Base-by-base conservation (phyloP, 495 filamentous ascomycete species). In the Elasticomyces elasticus region DNA sequence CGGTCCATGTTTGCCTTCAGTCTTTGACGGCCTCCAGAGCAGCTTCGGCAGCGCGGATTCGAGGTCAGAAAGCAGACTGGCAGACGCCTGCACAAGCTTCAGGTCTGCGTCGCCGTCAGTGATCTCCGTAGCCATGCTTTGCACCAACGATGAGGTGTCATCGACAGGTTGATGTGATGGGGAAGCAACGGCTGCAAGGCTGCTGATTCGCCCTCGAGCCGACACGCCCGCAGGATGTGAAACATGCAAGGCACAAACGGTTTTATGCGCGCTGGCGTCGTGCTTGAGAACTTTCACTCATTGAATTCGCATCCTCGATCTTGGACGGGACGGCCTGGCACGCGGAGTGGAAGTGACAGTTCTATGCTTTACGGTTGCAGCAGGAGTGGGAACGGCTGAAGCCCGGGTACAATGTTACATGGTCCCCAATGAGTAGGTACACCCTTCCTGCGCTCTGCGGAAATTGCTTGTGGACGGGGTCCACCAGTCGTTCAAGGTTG, bases 21-120 rank as follows among this genome's bases (percentile, higher is more conserved):
- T 31, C 30, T 28, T 47, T 17, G 54, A 28, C 17, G 33, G 57
- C 12, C 53, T 62, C 54, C 62, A 51, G 28, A 69, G 43, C 17
- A 66, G 52, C 40, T 46, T 62, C 1, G 59, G 56, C 10, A 69
- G 53, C 11, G 64, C 33, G 3, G 20, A 40, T 45, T 65, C 42
- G 6, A 67, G 54, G 23, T 66, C 59, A n/a, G 56, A 55, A 0
- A 68, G 52, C 9, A 64, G 38, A 11, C 42, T 41, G 1, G 61
- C 45, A 31, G 68, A 64, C 3, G 67, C 62, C 38, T 66, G 49
- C 28, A 60, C 61, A 2, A 71, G 49, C 45, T 59, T 59, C 49
- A 71, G 25, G 46, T 71, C 67, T 9, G 63, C 64, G 15, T 71
- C 68, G 6, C 68, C 68, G 30, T 59, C 60, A 5, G 44, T 55